Percentiles rank a stretch among this genome's conserved stretches.
Conservation (phyloP, 495 filamentous ascomycete species). For the Aspergillus incahuasiensis region DNA sequence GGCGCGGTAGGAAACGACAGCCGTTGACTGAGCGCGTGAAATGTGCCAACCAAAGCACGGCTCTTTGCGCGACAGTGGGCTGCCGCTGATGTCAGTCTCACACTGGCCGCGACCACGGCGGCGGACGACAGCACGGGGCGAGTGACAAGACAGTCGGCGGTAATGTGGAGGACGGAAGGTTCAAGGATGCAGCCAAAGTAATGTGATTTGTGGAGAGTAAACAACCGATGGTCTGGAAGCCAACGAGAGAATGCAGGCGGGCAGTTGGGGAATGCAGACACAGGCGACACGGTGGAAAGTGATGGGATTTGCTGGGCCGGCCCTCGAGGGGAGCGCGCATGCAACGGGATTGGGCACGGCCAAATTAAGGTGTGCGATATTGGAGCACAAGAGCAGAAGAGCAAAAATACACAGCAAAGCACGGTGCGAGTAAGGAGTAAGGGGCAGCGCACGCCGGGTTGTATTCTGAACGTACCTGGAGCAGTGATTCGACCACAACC, state of each 20-base stretch:
- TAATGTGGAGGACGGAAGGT: conserved; percentile 7
- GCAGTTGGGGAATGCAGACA: conserved; percentile 14
- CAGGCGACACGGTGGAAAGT: conserved; percentile 10
- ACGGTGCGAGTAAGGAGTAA: conserved; percentile 11
- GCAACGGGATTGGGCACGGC: conserved; percentile 16
- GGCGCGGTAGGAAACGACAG: conserved; percentile 14
- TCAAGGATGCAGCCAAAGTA: conserved; percentile 14
- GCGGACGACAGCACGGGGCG: conserved; percentile 10
- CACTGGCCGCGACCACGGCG: conserved; percentile 23
- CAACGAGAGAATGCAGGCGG: conserved; percentile 15
- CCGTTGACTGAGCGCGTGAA: conserved; percentile 15
- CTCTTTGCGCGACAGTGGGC: conserved; percentile 24
- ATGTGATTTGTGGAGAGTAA: conserved; percentile 19
- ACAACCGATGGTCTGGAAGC: conserved; percentile 14
- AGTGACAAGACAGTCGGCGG: conserved; percentile 5
- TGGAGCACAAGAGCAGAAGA: conserved; percentile 14
- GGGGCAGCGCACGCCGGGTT: background rate
- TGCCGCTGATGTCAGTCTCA: conserved; percentile 35
- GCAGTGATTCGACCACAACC: conserved; percentile 25
- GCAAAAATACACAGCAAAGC: conserved; percentile 6
- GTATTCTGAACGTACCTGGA: conserved; percentile 22
- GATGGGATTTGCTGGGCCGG: conserved; percentile 18
- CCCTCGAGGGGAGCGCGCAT: conserved; percentile 8
- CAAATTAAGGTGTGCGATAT: conserved; percentile 19
- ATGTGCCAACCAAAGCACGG: conserved; percentile 28